Evolutionary conservation across 1,284 basidiomycete species (phyloP).

Genomic region (Erythrobasidium hasegawianum): DNA sequence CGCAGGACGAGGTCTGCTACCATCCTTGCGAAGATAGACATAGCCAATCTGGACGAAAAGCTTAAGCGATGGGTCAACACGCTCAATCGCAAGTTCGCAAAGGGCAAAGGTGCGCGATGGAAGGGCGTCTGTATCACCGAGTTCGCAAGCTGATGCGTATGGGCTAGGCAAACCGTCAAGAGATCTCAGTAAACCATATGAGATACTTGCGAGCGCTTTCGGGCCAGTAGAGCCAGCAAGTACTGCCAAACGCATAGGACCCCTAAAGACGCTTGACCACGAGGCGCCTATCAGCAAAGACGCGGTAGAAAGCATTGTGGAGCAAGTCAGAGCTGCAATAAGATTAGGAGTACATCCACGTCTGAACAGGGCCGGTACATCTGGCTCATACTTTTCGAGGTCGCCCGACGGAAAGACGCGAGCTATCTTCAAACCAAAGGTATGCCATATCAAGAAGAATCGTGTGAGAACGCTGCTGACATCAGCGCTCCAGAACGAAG

Average conservation of each 20-base stretch:
- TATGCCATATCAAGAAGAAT: constrained; percentile 54
- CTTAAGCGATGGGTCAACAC: constrained; percentile 21
- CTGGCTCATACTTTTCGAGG: constrained; percentile 79
- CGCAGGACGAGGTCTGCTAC: neutral
- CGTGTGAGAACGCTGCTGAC: neutral
- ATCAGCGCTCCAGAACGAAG: neutral
- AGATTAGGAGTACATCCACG: constrained; percentile 74
- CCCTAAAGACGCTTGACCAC: constrained; percentile 69
- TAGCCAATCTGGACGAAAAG: constrained; percentile 24
- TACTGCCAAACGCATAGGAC: constrained; percentile 51
- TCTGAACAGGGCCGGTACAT: constrained; percentile 79
- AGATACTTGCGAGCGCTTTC: constrained; percentile 73
- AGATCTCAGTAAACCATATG: constrained; percentile 59
- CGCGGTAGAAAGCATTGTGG: constrained; percentile 63
- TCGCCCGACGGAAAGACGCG: constrained; percentile 64
- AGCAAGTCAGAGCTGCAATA: constrained; percentile 66
- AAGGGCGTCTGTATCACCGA: too few species aligned
- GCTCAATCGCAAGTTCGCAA: constrained; percentile 26
- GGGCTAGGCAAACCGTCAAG: constrained; percentile 42
- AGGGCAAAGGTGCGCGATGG: neutral
- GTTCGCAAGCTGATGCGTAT: constrained; percentile 32
- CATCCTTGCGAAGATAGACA: constrained; percentile 4
- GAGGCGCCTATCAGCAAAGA: constrained; percentile 66
- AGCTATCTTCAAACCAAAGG: constrained; percentile 79
- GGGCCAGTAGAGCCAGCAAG: constrained; percentile 57